Evolutionary conservation across 306 rosid genomes (phyloP), one percentile per base, ranked within the genome.

Genomic region (Begonia fuchsioides): DNA sequence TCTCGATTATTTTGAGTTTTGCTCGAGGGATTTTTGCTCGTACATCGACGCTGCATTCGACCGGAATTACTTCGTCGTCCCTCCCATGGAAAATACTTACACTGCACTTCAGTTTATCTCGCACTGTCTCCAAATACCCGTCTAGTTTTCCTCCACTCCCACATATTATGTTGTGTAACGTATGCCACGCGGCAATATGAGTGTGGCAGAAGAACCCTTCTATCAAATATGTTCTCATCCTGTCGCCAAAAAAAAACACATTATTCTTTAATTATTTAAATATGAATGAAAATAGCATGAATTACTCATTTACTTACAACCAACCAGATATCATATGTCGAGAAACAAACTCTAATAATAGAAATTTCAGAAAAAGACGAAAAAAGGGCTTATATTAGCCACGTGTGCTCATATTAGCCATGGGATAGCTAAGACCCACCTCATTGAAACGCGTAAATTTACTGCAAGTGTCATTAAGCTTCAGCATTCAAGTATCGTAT

Each of bases 171-270:
- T 92, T 92, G 72, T 92, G 98, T 16, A 92, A 79, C 8, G 98
- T 92, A 43, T 92, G 98, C 98, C 98, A 92, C 3, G 98, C 96
- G 11, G 98, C 96, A 32, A 82, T 92, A 50, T 92, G 98, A 0
- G 98, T 92, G 61, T 92, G 98, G n/a, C 82, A 65, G 58, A 82
- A 85, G 69, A 85, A 92, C n/a, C 98, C 98, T 58, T 85, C 96
- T 5, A 77, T 65, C 73, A 92, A 69, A 62, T 75, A 92, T 1
- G 79, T 71, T 61, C 84, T 72, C 3, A 85, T 46, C 77, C 98
- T 92, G 80, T 14, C 10, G 17, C 9, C 1, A 5, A 8, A 49
- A 1, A 26, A 26, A 26, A 26, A 20, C 3, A 20, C 3, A 20
- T 19, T 26, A 26, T 26, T 26, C 32, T 20, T 20, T 20, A 20